These are phyloP conservation scores for Trichosporon coremiiforme DNA, from an alignment of 1,284 basidiomycete genomes.

Conservation along the genomic window DNA sequence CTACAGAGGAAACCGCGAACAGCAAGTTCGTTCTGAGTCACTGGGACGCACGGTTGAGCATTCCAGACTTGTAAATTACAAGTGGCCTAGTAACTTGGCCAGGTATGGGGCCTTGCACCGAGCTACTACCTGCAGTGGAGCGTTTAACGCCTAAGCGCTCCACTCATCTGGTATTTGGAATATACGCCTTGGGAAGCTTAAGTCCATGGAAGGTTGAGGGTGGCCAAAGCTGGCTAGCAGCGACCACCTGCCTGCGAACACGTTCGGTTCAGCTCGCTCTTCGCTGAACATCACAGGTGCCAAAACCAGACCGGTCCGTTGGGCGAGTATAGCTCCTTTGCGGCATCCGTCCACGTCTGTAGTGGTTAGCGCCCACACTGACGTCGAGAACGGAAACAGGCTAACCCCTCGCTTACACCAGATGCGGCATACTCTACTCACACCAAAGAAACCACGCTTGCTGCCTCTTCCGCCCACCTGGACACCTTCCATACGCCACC, in stretches of 20 bases:
- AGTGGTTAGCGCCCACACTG: background rate
- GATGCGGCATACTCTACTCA: conserved; percentile 29
- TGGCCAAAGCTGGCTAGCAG: background rate
- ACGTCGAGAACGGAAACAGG: background rate
- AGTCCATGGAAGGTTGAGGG: background rate
- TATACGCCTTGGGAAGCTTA: background rate
- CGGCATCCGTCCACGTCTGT: conserved; percentile 47
- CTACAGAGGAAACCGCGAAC: background rate
- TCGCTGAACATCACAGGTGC: conserved; percentile 22
- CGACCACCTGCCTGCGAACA: too few relatives aligned
- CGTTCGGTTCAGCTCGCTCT: too few relatives aligned
- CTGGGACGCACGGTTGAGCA: background rate
- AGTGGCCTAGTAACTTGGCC: background rate
- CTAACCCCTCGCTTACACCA: background rate
- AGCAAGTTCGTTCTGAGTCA: background rate
- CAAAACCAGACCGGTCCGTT: conserved; percentile 51
- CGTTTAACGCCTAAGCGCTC: background rate
- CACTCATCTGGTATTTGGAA: background rate
- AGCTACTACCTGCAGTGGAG: background rate
- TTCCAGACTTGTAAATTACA: conserved; percentile 7
- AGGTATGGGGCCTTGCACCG: background rate
- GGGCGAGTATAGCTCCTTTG: conserved; percentile 42
- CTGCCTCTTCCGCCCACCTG: conserved; percentile 47
- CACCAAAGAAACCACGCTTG: conserved; percentile 48
- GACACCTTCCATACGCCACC: conserved; percentile 36